phyloP scores from a whole-genome alignment of 2,329 filamentous ascomycete genomes.

The Colletotrichum musicola region DNA sequence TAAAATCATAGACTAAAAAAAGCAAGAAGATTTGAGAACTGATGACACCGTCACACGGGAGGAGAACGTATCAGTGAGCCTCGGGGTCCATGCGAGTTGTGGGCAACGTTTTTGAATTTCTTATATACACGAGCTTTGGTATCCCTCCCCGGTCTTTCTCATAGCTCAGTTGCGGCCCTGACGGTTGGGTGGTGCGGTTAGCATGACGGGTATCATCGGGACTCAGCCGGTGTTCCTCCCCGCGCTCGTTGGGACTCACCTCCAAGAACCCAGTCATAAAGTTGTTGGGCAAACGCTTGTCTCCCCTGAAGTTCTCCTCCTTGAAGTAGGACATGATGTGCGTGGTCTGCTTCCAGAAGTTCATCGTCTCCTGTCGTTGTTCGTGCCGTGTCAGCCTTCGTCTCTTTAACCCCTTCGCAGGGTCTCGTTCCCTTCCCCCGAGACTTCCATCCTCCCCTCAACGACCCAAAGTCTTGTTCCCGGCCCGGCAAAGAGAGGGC shows the following conservation, averaged over 20 bases:
- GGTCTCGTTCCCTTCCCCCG: background rate
- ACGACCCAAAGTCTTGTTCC: background rate
- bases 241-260: conserved; percentile 65
- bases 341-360: conserved; percentile 98
- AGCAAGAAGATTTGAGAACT: conserved; percentile 2
- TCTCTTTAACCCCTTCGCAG: background rate
- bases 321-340: conserved; percentile 98
- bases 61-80: conserved; percentile 8
- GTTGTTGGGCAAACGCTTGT: conserved; percentile 83
- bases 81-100: background rate
- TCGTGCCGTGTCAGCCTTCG: conserved; percentile 5
- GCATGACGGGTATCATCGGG: background rate
- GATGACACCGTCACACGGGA: background rate
- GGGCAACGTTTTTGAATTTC: conserved; percentile 31
- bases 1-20: conserved; percentile 23
- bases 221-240: background rate
- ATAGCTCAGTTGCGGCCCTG: conserved; percentile 42
- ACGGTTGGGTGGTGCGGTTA: background rate
- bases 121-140: conserved; percentile 36
- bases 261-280: conserved; percentile 97
- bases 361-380: conserved; percentile 85
- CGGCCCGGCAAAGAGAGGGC: conserved; percentile 28
- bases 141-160: background rate
- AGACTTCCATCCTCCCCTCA: background rate
- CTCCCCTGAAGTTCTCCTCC: conserved; percentile 81